phyloP scores from a whole-genome alignment of 805 yeast species.

The Yarrowia sp. region DNA sequence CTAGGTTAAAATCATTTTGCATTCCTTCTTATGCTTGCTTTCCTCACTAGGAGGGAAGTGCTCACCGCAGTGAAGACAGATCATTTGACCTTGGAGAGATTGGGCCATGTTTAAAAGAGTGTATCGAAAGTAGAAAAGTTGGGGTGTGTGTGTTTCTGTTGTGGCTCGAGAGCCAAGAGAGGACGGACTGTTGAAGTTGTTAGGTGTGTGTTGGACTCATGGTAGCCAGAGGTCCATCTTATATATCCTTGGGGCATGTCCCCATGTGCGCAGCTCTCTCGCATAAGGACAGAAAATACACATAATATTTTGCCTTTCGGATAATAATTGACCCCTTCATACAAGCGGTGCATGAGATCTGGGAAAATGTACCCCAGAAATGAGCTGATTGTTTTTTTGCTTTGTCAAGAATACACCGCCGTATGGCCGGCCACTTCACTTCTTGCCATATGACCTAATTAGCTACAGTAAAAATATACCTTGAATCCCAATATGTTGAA shows the following conservation, averaged over 20 bases:
- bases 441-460: too few species aligned
- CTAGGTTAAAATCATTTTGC: conserved; percentile 2
- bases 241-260: not conserved
- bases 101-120: not conserved
- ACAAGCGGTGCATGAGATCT: too few species aligned
- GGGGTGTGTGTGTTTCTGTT: not conserved
- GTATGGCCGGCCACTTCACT: too few species aligned
- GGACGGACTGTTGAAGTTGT: not conserved
- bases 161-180: conserved; percentile 5
- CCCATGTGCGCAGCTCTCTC: not conserved
- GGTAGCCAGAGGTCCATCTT: not conserved
- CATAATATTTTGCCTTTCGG: not conserved
- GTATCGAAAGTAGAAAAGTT: not conserved
- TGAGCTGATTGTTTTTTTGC: too few species aligned
- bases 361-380: too few species aligned
- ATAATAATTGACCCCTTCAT: too few species aligned
- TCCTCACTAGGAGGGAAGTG: conserved; percentile 13
- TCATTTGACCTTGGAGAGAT: conserved; percentile 1
- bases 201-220: not conserved
- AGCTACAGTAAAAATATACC: too few species aligned
- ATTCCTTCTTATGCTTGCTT: conserved; percentile 7
- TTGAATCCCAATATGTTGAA: too few species aligned
- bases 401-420: too few species aligned
- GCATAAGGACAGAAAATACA: not conserved
- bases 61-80: conserved; percentile 19